Percentiles rank a stretch among this genome's conserved stretches.
These are phyloP conservation scores for Sutorius australiensis DNA, from an alignment of 768 basidiomycete genomes.

Conservation along the genomic window DNA sequence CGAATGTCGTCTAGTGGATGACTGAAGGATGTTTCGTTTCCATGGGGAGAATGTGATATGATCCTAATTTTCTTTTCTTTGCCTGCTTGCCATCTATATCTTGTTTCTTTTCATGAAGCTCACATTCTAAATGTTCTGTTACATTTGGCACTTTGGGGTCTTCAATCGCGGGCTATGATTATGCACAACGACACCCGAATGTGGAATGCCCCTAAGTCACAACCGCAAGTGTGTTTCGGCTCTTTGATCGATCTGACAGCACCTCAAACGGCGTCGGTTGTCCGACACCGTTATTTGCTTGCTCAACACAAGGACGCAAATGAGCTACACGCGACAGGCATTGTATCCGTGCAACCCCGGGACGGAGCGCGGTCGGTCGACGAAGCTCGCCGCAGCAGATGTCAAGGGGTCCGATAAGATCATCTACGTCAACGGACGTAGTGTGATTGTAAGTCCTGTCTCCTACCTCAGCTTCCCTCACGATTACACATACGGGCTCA, in stretches of 20 bases:
- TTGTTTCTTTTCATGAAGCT: background rate
- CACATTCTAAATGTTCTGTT: background rate
- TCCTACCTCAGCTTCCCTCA: background rate
- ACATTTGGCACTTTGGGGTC: background rate
- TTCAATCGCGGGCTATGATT: slow-evolving; percentile 2
- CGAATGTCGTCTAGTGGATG: slow-evolving; percentile 20
- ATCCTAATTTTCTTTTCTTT: slow-evolving; percentile 1
- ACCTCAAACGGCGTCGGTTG: background rate
- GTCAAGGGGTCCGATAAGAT: slow-evolving; percentile 55
- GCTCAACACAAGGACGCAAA: slow-evolving; percentile 17
- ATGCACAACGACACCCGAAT: background rate
- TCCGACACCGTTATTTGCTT: background rate
- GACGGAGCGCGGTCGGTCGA: slow-evolving; percentile 63
- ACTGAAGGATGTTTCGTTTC: slow-evolving; percentile 14
- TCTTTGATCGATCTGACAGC: slow-evolving; percentile 2
- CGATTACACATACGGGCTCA: background rate
- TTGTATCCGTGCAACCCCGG: slow-evolving; percentile 67
- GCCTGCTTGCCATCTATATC: slow-evolving; percentile 17
- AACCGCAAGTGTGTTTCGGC: slow-evolving; percentile 9
- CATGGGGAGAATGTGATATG: background rate
- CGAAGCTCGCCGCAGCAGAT: slow-evolving; percentile 69
- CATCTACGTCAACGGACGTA: slow-evolving; percentile 80
- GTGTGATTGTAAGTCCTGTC: slow-evolving; percentile 69
- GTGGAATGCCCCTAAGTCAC: slow-evolving; percentile 18
- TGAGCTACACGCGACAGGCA: slow-evolving; percentile 49